Base-by-base conservation (phyloP, 108 stramenopile genomes). In the Skeletonema grethae region DNA sequence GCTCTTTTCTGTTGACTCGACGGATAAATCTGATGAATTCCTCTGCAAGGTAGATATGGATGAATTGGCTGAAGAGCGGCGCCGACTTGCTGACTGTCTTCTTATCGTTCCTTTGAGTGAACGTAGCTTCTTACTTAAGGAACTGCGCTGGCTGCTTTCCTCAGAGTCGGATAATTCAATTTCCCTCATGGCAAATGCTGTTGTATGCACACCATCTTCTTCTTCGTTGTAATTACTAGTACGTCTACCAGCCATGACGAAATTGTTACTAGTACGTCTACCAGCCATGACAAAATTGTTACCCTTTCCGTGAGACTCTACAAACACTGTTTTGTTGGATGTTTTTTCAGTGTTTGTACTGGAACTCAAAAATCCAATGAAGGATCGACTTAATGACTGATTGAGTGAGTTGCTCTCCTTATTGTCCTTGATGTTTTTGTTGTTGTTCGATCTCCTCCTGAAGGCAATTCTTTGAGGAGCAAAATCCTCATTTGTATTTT, bases 121-220 rank as follows among this genome's bases (percentile, higher is more conserved):
- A 22, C 50, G 24, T n/a, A 43, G 15, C 41, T 10, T 43, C 8
- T 22, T 20, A 20, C 50, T n/a, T 3, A 22, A 20, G 22, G 50
- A 53, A 8, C 50, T 53, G 22, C 20, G 50, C 22, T 22, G 50
- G 22, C 22, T 53, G 6, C 1, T n/a, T 20, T 20, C 46, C 7
- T 65, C 65, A 8, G 43, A 45, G 22, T 65, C 65, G 4, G 65
- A 65, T 46, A 65, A 31, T 46, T 65, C 65, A 4, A 65, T 30
- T 3, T 65, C 65, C 15, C 45, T 25, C 43, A 46, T 46, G 5
- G 5, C n/a, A 50, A 15, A 3, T 3, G 65, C 3, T 16, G 11
- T 6, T 25, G 10, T 6, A 12, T 43, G 43, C 22, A 13, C 45
- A n/a, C 11, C 48, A 29, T 30, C 28, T 43, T 48, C 65, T 39